Base-by-base conservation (phyloP, 495 filamentous ascomycete genomes). In the Neurospora tetrasperma region DNA sequence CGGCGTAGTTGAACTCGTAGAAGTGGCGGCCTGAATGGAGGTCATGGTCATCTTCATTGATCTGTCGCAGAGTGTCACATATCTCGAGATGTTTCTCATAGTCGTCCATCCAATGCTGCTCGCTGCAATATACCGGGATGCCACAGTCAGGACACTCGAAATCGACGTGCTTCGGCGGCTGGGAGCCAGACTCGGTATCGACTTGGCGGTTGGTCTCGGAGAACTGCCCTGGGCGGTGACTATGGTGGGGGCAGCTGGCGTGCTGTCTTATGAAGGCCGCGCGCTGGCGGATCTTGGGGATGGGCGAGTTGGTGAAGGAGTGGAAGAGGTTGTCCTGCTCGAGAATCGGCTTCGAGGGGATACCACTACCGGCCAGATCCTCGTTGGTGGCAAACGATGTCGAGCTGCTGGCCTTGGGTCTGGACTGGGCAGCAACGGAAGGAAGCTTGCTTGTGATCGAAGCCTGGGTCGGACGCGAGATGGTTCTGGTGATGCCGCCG, bases 21-120 rank as follows among this genome's bases (percentile, higher is more conserved):
- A 98, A 98, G 82, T 92, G 92, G 14, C 96, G 89, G 20, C 95
- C 95, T 40, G 92, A 94, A 31, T 91, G 88, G 72, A 99, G 83
- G 79, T 99, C 96, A 80, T 99, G 96, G 78, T 98, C 96, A 78
- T 99, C 96, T 83, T 99, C 96, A 77, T 99, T 99, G 81, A 95
- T 93, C 82, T 98, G 89, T 69, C 90, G 86, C 31, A 99, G 84
- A 0, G 90, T 92, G 77, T 99, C 96, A 80, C 96, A 99, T 41
- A 98, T 90, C 79, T 97, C 88, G 23, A 98, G 81, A 79, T 99
- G 96, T 2, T 89, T 85, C 80, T 97, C 95, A 77, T 96, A 99
- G 80, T 98, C 94, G 73, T 95, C 93, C 72, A 90, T 92, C 91
- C 93, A 98, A 79, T 99, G 96, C 48, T 91, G 90, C 81, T 97